Conservation (phyloP, 805 yeast genomes). For the Kluyveromyces starmeri region DNA sequence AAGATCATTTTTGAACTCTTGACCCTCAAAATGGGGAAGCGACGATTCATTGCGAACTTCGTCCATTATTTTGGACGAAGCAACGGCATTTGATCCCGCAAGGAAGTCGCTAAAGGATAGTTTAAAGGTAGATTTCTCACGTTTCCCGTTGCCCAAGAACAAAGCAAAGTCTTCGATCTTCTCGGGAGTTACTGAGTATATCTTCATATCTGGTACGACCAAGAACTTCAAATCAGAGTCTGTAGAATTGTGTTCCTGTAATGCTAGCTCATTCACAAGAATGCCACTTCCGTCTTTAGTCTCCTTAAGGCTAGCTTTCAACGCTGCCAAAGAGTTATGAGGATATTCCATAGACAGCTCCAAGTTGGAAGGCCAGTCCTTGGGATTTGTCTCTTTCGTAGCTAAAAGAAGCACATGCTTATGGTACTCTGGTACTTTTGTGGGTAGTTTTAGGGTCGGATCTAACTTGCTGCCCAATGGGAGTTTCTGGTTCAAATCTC, state of each 20-base stretch:
- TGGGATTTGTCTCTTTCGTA: conserved; percentile 13
- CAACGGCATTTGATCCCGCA: conserved; percentile 11
- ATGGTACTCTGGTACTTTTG: conserved; percentile 15
- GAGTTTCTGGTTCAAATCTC: conserved; percentile 10
- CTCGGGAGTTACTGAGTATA: conserved; percentile 11
- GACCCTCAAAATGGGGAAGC: conserved; percentile 4
- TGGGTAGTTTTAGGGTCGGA: conserved; percentile 10
- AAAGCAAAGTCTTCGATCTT: conserved; percentile 13
- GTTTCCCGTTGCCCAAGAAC: conserved; percentile 13
- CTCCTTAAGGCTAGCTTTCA: conserved; percentile 12
- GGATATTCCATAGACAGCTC: conserved; percentile 20
- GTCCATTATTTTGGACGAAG: not conserved
- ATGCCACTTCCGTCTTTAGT: conserved; percentile 12
- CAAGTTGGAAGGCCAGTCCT: conserved; percentile 19
- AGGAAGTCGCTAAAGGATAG: conserved; percentile 12
- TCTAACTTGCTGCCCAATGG: conserved; percentile 11
- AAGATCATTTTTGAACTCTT: conserved; percentile 9
- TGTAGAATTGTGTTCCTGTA: conserved; percentile 5
- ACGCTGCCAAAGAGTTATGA: conserved; percentile 12
- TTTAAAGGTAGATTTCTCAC: conserved; percentile 2
- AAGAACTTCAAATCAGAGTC: conserved; percentile 8
- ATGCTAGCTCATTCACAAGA: conserved; percentile 14
- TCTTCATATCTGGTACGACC: conserved; percentile 19
- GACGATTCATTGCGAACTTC: not conserved
- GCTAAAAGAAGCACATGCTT: conserved; percentile 20